A percentile compares a stretch with the other conserved stretches of the same genome.
These are phyloP conservation scores for Prunus dulcis DNA, from an alignment of 306 rosid species.

Conservation along the genomic window DNA sequence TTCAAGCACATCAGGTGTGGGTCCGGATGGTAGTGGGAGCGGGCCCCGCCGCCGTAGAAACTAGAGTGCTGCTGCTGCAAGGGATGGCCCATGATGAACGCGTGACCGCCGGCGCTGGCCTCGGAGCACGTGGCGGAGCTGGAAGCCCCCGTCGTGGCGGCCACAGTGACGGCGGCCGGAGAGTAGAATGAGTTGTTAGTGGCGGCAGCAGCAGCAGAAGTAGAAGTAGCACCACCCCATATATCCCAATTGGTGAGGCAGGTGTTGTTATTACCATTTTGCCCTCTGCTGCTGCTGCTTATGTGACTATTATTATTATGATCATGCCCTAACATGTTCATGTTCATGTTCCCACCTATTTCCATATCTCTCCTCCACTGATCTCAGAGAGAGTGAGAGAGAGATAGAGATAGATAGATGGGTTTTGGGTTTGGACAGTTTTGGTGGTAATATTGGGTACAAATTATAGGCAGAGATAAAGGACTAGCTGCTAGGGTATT, in stretches of 20 bases:
- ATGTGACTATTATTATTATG: background rate
- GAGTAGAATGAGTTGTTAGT: conserved; percentile 7
- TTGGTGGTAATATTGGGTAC: background rate
- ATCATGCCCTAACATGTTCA: conserved; percentile 37
- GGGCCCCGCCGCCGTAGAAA: background rate
- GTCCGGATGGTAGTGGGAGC: conserved; percentile 51
- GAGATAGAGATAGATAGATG: background rate
- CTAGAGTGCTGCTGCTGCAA: background rate
- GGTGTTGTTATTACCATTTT: conserved; percentile 28
- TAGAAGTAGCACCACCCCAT: conserved; percentile 36
- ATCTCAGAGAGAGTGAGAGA: background rate
- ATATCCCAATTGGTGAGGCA: conserved; percentile 43
- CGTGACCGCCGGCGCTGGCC: background rate
- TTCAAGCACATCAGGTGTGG: conserved; percentile 81
- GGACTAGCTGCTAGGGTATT: background rate
- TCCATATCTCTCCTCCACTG: conserved; percentile 31
- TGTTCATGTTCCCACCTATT: conserved; percentile 42
- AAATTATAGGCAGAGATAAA: background rate
- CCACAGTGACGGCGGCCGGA: background rate
- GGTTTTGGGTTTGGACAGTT: background rate
- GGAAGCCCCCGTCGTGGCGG: background rate
- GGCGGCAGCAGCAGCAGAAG: conserved; percentile 13
- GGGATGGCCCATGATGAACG: background rate
- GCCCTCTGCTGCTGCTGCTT: conserved; percentile 37
- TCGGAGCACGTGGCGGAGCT: background rate